Percentiles rank a stretch among this genome's conserved stretches.
phyloP scores from a whole-genome alignment of 2,329 filamentous ascomycete species.

The Cladobotryum mycophilum region DNA sequence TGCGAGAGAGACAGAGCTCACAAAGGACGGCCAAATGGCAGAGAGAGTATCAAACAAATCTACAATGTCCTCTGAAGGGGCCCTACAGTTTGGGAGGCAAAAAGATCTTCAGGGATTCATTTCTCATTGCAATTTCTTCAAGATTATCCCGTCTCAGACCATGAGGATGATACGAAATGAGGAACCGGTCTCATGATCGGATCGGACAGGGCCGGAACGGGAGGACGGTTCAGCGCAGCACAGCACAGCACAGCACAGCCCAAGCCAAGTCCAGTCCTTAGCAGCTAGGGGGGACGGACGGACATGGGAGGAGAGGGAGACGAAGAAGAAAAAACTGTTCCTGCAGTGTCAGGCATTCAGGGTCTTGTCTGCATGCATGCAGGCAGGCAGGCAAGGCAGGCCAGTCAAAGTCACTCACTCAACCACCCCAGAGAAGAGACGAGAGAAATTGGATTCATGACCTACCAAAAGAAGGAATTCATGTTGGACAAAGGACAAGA shows the following conservation, averaged over 20 bases:
- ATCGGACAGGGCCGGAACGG: slow-evolving; percentile 5
- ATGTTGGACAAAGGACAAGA: background rate
- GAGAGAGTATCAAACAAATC: too few species aligned
- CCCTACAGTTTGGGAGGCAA: too few species aligned
- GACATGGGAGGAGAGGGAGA: background rate
- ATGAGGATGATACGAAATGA: slow-evolving; percentile 10
- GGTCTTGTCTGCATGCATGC: background rate
- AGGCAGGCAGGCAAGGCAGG: too few species aligned
- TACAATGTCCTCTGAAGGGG: too few species aligned
- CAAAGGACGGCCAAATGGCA: background rate
- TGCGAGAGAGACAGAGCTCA: background rate
- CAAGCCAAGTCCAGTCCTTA: too few species aligned
- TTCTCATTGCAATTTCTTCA: too few species aligned
- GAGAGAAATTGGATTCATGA: background rate
- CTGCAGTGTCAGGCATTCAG: slow-evolving; percentile 8
- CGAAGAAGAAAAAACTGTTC: slow-evolving; percentile 1
- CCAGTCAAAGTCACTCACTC: too few species aligned
- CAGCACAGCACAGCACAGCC: too few species aligned
- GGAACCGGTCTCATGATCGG: slow-evolving; percentile 3
- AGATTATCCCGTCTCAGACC: slow-evolving; percentile 4
- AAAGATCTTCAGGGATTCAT: too few species aligned
- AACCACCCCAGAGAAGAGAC: background rate
- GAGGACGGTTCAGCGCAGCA: background rate
- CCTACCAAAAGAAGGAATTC: background rate
- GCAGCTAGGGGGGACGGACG: too few species aligned